Evolutionary conservation across 345 rosid species (phyloP).

Genomic region (Lenwebbia sp.): DNA sequence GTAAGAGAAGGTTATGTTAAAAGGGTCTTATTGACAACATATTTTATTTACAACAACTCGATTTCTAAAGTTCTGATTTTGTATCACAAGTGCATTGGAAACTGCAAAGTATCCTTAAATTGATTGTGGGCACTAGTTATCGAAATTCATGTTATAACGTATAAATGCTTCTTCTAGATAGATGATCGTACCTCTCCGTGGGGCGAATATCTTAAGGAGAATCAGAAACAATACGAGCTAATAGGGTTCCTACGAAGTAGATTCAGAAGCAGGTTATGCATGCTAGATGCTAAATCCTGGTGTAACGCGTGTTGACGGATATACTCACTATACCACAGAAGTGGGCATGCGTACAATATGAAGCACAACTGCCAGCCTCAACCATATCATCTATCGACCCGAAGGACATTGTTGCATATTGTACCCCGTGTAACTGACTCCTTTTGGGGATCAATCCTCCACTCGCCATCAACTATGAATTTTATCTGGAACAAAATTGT

Average conservation of each 20-base stretch:
- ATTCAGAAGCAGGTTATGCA: background rate
- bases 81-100: background rate
- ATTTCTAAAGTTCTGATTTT: background rate
- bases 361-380: background rate
- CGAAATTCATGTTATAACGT: background rate
- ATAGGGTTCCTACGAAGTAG: background rate
- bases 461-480: conserved; percentile 77
- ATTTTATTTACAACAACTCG: background rate
- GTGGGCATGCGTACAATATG: background rate
- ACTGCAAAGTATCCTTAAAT: background rate
- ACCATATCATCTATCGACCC: conserved; percentile 30
- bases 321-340: background rate
- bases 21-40: background rate
- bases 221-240: background rate
- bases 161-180: background rate
- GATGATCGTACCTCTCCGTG: background rate
- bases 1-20: background rate
- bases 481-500: conserved; percentile 41
- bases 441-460: conserved; percentile 58
- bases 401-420: conserved; percentile 68
- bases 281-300: background rate
- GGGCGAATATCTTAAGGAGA: background rate
- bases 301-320: background rate
- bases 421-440: conserved; percentile 45
- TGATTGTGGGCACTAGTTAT: background rate